Conservation (phyloP, 108 stramenopile species). For the Seminavis robusta region DNA sequence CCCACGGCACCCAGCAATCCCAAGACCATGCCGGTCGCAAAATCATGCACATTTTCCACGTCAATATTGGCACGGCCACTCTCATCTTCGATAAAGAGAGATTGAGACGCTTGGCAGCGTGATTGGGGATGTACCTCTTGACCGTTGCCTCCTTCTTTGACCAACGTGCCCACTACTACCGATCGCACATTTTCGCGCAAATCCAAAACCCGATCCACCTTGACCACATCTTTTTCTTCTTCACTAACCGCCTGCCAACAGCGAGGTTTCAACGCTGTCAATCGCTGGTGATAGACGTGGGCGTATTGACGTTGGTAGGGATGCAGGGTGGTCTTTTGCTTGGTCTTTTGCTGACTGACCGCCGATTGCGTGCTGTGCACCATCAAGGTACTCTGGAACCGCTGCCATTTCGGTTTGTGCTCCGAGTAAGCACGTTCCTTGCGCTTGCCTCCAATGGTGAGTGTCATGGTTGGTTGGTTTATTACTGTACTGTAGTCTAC, state of each 20-base stretch:
- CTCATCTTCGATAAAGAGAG: conserved; percentile 77
- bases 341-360: neutral
- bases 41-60: conserved; percentile 19
- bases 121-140: conserved; percentile 17
- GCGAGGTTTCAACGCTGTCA: conserved; percentile 41
- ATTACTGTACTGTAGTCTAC: no score
- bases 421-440: conserved; percentile 15
- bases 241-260: conserved; percentile 33
- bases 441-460: neutral
- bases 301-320: conserved; percentile 84
- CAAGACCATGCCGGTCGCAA: conserved; percentile 67
- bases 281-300: conserved; percentile 74
- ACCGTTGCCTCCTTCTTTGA: conserved; percentile 31
- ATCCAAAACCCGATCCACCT: conserved; percentile 67
- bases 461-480: conserved; percentile 6
- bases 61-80: conserved; percentile 60
- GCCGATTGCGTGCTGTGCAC: neutral
- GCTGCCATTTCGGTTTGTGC: conserved; percentile 50
- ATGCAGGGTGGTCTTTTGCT: conserved; percentile 20
- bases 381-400: conserved; percentile 34
- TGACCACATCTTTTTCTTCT: neutral
- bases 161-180: conserved; percentile 72
- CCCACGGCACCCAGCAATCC: conserved; percentile 62
- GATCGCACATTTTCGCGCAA: conserved; percentile 58
- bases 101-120: conserved; percentile 49